A percentile compares a stretch with the other conserved stretches of the same genome.
These are phyloP conservation scores for Naegleria gruberi DNA, from an alignment of 208 protist species.

Conservation along the genomic window DNA sequence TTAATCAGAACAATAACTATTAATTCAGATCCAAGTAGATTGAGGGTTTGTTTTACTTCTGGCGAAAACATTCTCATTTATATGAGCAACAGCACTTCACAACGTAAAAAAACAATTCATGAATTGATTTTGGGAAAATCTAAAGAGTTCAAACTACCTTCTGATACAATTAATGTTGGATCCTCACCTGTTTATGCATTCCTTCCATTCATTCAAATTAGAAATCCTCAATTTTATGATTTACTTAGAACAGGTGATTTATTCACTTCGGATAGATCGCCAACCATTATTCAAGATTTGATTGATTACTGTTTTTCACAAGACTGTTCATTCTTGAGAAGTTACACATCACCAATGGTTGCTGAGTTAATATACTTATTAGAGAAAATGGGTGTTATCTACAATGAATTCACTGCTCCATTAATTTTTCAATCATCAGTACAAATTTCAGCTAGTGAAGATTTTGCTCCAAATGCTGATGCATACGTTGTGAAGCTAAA, in stretches of 20 bases:
- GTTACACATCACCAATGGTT: not conserved
- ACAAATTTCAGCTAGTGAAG: too few species aligned
- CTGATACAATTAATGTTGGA: not conserved
- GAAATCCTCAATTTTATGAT: not conserved
- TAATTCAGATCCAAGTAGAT: too few species aligned
- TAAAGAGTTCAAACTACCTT: not conserved
- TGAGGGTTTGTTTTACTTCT: too few species aligned
- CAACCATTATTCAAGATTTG: not conserved
- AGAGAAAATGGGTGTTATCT: not conserved
- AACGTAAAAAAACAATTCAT: too few species aligned
- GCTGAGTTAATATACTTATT: not conserved
- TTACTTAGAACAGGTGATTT: not conserved
- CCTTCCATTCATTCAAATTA: not conserved
- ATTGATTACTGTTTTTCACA: not conserved
- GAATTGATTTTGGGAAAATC: too few species aligned
- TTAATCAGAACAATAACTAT: too few species aligned
- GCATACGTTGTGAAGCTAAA: too few species aligned
- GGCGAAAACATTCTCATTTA: too few species aligned
- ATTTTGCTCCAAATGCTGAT: too few species aligned
- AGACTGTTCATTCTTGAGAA: not conserved
- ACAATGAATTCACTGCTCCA: not conserved
- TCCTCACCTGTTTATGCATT: not conserved
- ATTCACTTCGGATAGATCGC: not conserved
- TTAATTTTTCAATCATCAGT: not conserved
- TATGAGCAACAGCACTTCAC: too few species aligned